These are phyloP conservation scores for Xerocomus minutiporus DNA, from an alignment of 1,284 basidiomycete genomes.

Conservation along the genomic window DNA sequence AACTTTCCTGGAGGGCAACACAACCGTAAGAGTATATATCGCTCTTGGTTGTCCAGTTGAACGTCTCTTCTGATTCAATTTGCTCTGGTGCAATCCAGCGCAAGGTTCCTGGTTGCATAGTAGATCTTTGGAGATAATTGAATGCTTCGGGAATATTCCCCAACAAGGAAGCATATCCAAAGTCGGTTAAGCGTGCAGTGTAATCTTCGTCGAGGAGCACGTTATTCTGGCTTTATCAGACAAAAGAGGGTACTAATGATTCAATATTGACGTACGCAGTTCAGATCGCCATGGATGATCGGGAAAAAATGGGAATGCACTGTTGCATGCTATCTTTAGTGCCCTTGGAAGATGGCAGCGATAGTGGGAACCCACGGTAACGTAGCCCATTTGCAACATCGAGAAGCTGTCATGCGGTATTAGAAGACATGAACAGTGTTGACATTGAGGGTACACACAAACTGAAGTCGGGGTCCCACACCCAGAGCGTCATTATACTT, in stretches of 20 bases:
- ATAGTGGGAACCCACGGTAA: slow-evolving; percentile 9
- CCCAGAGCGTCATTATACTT: slow-evolving; percentile 1
- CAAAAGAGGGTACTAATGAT: background rate
- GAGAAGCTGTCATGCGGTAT: background rate
- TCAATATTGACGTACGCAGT: background rate
- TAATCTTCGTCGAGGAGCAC: background rate
- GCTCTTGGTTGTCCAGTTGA: background rate
- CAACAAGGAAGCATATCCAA: background rate
- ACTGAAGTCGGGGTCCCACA: background rate
- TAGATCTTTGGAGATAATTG: background rate
- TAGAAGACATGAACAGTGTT: background rate
- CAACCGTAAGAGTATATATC: background rate
- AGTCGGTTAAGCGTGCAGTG: background rate
- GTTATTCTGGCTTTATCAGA: background rate
- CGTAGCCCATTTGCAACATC: slow-evolving; percentile 12
- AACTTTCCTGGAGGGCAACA: background rate
- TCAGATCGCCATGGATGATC: slow-evolving; percentile 13
- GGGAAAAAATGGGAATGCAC: slow-evolving; percentile 11
- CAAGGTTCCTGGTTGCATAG: background rate
- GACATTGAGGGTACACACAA: slow-evolving; percentile 7
- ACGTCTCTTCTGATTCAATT: background rate
- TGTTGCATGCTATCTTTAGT: background rate
- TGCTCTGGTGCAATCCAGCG: background rate
- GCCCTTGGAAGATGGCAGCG: accelerated
- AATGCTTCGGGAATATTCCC: background rate